These are phyloP conservation scores for Spizellomyces punctatus DNA, from an alignment of 192 early-diverging fungal species.

Conservation along the genomic window DNA sequence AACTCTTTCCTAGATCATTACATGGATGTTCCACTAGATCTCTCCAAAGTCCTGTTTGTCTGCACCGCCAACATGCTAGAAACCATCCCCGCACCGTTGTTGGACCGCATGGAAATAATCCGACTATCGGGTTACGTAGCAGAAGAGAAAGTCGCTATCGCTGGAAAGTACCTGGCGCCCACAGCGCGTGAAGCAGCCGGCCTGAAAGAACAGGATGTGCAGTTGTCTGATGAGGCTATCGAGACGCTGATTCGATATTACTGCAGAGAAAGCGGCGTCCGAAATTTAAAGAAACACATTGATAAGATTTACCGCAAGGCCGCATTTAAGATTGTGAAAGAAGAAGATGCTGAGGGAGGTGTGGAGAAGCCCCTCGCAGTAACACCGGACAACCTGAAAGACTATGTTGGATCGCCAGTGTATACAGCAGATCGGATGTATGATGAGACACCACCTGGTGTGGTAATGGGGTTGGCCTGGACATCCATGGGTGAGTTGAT, in stretches of 20 bases:
- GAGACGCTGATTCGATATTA: constrained; percentile 86
- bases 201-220: constrained; percentile 70
- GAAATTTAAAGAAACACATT: constrained; percentile 98
- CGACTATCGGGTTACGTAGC: constrained; percentile 76
- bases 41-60: constrained; percentile 98
- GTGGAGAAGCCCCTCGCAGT: constrained; percentile 58
- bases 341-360: constrained; percentile 36
- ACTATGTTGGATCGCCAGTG: constrained; percentile 89
- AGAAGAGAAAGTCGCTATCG: constrained; percentile 84
- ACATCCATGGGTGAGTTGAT: constrained; percentile 80
- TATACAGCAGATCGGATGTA: constrained; percentile 92
- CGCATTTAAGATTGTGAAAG: constrained; percentile 80
- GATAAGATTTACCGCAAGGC: constrained; percentile 99
- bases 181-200: constrained; percentile 81
- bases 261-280: constrained; percentile 96
- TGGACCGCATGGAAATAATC: constrained; percentile 99
- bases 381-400: constrained; percentile 73
- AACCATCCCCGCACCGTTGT: constrained; percentile 95
- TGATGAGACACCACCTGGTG: constrained; percentile 86
- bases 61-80: constrained; percentile 98
- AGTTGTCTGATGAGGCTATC: constrained; percentile 74
- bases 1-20: constrained; percentile 97
- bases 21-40: constrained; percentile 98
- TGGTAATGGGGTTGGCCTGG: constrained; percentile 99
- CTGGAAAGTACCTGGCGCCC: constrained; percentile 88